Percentiles rank a stretch among this genome's conserved stretches.
Conservation (phyloP, 345 rosid genomes). For the Cochlearia excelsa region DNA sequence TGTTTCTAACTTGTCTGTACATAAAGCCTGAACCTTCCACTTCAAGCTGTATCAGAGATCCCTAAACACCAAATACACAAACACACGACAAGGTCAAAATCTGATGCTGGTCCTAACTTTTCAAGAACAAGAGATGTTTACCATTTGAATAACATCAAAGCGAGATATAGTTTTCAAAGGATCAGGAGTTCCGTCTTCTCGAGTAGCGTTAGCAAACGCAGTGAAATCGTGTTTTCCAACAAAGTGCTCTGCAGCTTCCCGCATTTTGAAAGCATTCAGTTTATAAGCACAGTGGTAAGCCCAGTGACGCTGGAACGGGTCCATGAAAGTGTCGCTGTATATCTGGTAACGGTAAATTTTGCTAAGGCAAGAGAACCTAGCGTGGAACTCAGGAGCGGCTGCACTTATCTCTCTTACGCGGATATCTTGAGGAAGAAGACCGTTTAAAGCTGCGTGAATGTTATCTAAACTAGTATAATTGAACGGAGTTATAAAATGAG, state of each 20-base stretch:
- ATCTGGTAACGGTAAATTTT: constrained; percentile 82
- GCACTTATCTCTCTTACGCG: constrained; percentile 81
- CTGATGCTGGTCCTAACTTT: not conserved
- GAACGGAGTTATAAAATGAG: constrained; percentile 88
- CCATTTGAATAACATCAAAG: constrained; percentile 67
- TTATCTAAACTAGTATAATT: constrained; percentile 63
- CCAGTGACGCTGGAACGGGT: constrained; percentile 67
- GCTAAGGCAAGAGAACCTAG: constrained; percentile 70
- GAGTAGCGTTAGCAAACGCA: constrained; percentile 81
- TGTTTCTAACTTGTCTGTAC: constrained; percentile 90
- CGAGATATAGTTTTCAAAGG: constrained; percentile 71
- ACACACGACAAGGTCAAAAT: not conserved
- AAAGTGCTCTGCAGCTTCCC: constrained; percentile 65
- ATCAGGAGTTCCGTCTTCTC: constrained; percentile 57
- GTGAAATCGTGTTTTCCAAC: constrained; percentile 76
- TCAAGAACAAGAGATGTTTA: constrained; percentile 25
- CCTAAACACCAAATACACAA: constrained; percentile 40
- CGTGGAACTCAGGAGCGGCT: constrained; percentile 73
- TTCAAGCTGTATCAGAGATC: constrained; percentile 72
- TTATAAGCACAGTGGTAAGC: constrained; percentile 63
- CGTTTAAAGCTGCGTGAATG: constrained; percentile 73
- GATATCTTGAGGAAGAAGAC: constrained; percentile 79
- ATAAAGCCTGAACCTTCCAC: constrained; percentile 91
- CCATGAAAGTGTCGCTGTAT: constrained; percentile 70
- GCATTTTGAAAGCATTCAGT: constrained; percentile 57